Evolutionary conservation across 257 asterid species (phyloP).

Genomic region (Eustoma russellianum): DNA sequence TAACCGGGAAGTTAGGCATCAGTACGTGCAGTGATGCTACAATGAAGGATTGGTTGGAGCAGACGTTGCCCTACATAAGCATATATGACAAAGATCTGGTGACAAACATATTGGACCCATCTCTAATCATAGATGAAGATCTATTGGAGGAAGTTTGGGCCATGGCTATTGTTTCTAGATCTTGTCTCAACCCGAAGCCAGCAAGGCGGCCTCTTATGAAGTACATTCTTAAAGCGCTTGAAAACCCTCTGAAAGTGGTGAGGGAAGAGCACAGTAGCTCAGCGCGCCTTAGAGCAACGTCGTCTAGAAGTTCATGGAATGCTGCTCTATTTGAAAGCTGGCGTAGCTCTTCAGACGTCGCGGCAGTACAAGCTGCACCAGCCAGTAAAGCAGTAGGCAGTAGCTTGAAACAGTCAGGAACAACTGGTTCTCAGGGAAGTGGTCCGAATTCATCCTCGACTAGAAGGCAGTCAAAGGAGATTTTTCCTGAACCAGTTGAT

Average conservation of each 20-base stretch:
- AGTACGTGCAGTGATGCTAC: slow-evolving; percentile 60
- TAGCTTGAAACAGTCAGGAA: slow-evolving; percentile 55
- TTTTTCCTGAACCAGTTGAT: slow-evolving; percentile 68
- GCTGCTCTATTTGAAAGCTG: slow-evolving; percentile 93
- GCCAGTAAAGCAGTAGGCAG: slow-evolving; percentile 38
- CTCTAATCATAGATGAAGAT: slow-evolving; percentile 78
- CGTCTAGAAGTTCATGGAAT: slow-evolving; percentile 93
- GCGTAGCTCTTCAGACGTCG: slow-evolving; percentile 66
- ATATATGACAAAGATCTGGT: slow-evolving; percentile 85
- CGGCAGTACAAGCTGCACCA: slow-evolving; percentile 23
- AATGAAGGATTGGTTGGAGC: slow-evolving; percentile 64
- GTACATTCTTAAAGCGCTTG: slow-evolving; percentile 81
- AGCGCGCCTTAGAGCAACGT: slow-evolving; percentile 62
- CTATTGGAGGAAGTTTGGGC: slow-evolving; percentile 98
- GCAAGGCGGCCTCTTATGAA: slow-evolving; percentile 84
- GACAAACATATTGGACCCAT: slow-evolving; percentile 78
- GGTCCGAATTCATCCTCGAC: slow-evolving; percentile 43
- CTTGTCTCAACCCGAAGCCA: slow-evolving; percentile 92
- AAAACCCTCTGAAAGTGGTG: slow-evolving; percentile 82
- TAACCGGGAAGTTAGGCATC: slow-evolving; percentile 83
- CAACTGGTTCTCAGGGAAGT: slow-evolving; percentile 67
- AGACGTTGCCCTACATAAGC: slow-evolving; percentile 56
- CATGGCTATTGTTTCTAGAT: slow-evolving; percentile 86
- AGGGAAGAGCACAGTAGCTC: slow-evolving; percentile 77
- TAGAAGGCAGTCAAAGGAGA: slow-evolving; percentile 65